Base-by-base conservation (phyloP, 805 yeast species). In the Wickerhamiella domercqiae region DNA sequence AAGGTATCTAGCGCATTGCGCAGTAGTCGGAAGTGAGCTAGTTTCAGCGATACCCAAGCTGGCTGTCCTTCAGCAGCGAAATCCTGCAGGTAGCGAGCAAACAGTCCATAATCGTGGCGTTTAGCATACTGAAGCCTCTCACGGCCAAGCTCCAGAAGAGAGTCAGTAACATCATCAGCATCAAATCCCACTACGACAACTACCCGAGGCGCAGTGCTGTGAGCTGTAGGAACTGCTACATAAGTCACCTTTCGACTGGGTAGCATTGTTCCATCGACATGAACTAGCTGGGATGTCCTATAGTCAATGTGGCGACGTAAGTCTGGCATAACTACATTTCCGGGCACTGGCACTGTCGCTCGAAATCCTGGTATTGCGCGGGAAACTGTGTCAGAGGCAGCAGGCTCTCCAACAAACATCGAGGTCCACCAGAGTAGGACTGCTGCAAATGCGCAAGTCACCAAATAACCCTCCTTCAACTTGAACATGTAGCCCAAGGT, bases 1-100 rank as follows among this genome's bases (percentile, higher is more conserved):
- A 82, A 82, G 0, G 93, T 87, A 53, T 70, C 72, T 75, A 84
- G 74, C n/a, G 94, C 94, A 22, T 83, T 83, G 42, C 93, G 68
- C 54, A 81, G 52, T 28, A 73, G 54, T 40, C 67, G 65, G 25
- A 74, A 44, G 43, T 73, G 68, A 18, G 70, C 67, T 78, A 86
- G 73, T 17, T 71, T 47, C 21, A 38, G 52, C 36, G 38, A 56
- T 21, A 19, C 43, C 62, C 34, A 24, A 7, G 39, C 42, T 2
- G 47, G 44, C 17, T 50, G 54, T 44, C 37, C 49, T 4, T 39
- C 39, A 6, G 47, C 44, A 14, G 71, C 55, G 53, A 81, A 80
- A 54, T 84, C 94, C 56, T 82, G 87, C 17, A 68, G 52, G 81
- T 93, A 83, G 38, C 94, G 68, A 7, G 77, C 71, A 49, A 79